These are phyloP conservation scores for Candida coquimbonensis DNA, from an alignment of 805 yeast species.

Conservation along the genomic window DNA sequence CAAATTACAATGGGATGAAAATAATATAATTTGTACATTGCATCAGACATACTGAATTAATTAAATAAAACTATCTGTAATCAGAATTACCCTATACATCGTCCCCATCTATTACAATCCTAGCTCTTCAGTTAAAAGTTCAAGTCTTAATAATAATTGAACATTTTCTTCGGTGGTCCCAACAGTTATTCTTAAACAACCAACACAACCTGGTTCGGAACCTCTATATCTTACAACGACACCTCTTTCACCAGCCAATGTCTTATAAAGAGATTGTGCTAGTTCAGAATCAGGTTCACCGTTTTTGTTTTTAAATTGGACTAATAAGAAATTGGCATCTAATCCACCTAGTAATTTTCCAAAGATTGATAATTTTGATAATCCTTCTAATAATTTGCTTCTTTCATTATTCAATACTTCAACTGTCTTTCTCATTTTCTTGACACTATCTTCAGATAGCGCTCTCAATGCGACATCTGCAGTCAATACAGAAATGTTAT, in stretches of 20 bases:
- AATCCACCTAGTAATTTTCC: slow-evolving; percentile 75
- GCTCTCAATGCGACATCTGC: slow-evolving; percentile 73
- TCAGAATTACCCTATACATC: too few relatives aligned
- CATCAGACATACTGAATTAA: too few relatives aligned
- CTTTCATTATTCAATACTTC: slow-evolving; percentile 49
- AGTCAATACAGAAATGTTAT: slow-evolving; percentile 81
- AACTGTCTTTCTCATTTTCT: slow-evolving; percentile 51
- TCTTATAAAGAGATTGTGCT: slow-evolving; percentile 61
- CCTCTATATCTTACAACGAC: slow-evolving; percentile 94
- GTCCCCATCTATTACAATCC: not conserved
- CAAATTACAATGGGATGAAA: too few relatives aligned
- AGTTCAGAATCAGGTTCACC: slow-evolving; percentile 61
- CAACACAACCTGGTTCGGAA: slow-evolving; percentile 78
- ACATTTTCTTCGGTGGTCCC: slow-evolving; percentile 79
- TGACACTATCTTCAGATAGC: slow-evolving; percentile 48
- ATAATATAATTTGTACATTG: too few relatives aligned
- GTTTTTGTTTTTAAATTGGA: slow-evolving; percentile 56
- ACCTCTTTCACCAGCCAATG: slow-evolving; percentile 61
- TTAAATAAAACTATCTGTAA: too few relatives aligned
- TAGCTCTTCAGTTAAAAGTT: slow-evolving; percentile 24
- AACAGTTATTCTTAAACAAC: slow-evolving; percentile 79
- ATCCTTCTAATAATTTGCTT: slow-evolving; percentile 39
- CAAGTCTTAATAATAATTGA: slow-evolving; percentile 44
- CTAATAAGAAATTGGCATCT: slow-evolving; percentile 79
- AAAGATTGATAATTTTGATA: slow-evolving; percentile 53